Percentiles rank a stretch among this genome's conserved stretches.
Conservation (phyloP, 176 grass and related monocot genomes). For the Metroxylon sagu region DNA sequence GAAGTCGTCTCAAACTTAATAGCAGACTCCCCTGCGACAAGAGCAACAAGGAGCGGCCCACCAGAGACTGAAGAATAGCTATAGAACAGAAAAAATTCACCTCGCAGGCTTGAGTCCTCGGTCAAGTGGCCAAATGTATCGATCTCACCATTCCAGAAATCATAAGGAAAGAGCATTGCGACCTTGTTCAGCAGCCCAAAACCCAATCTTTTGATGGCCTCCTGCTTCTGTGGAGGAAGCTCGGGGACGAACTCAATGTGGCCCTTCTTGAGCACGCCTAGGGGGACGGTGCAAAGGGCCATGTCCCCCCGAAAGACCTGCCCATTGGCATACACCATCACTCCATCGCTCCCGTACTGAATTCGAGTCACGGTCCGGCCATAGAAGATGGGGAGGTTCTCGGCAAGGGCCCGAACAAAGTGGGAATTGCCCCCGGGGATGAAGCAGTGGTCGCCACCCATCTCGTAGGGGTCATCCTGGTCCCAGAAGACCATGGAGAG, state of each 20-base stretch:
- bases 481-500: constrained; percentile 97
- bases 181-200: constrained; percentile 97
- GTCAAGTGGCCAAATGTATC: constrained; percentile 98
- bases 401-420: constrained; percentile 55
- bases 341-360: constrained; percentile 71
- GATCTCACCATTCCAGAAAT: constrained; percentile 78
- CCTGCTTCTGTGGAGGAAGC: constrained; percentile 58
- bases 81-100: constrained; percentile 92
- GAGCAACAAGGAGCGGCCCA: constrained; percentile 77
- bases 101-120: constrained; percentile 54
- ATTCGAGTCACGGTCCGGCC: constrained; percentile 63
- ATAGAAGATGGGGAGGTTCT: constrained; percentile 72
- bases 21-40: constrained; percentile 93
- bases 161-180: constrained; percentile 66
- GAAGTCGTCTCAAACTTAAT: constrained; percentile 67
- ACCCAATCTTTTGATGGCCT: constrained; percentile 68
- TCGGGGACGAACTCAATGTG: constrained; percentile 66
- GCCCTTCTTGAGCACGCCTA: constrained; percentile 79
- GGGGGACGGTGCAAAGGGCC: constrained; percentile 81
- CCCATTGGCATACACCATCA: constrained; percentile 62
- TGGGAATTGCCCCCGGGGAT: constrained; percentile 87
- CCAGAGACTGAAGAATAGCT: constrained; percentile 92
- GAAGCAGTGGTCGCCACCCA: constrained; percentile 97
- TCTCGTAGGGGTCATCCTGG: constrained; percentile 97
- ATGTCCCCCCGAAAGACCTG: constrained; percentile 83